phyloP scores from a whole-genome alignment of 2,329 filamentous ascomycete species.

The Pleurostoma richardsiae region DNA sequence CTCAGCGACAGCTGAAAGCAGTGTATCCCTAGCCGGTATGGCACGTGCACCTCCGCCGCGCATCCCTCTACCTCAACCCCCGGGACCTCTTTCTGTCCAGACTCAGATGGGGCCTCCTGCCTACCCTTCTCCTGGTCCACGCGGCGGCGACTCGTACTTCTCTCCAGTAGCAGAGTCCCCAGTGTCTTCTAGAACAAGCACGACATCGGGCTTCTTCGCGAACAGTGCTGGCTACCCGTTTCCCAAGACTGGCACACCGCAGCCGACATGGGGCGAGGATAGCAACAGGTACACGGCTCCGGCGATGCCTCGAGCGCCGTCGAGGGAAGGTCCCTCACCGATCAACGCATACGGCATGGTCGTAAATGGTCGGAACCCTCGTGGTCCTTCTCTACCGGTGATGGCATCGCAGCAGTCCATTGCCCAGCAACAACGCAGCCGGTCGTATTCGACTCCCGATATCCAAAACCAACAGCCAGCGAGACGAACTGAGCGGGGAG shows the following conservation, averaged over 20 bases:
- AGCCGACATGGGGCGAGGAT: constrained; percentile 66
- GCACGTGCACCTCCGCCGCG: constrained; percentile 61
- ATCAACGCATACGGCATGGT: constrained; percentile 55
- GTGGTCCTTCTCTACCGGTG: constrained; percentile 75
- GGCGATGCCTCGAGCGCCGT: constrained; percentile 75
- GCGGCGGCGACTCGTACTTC: constrained; percentile 82
- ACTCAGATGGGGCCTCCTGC: constrained; percentile 36
- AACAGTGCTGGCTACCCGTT: constrained; percentile 55
- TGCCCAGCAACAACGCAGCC: constrained; percentile 65
- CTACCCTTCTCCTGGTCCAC: constrained; percentile 54
- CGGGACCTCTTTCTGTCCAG: constrained; percentile 63
- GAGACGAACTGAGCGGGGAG: constrained; percentile 42
- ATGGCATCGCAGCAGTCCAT: constrained; percentile 51
- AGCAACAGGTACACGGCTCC: constrained; percentile 84
- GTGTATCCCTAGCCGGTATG: constrained; percentile 51
- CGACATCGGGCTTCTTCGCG: constrained; percentile 67
- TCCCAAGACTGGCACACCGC: constrained; percentile 66
- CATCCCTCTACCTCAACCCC: constrained; percentile 61
- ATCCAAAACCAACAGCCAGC: constrained; percentile 69
- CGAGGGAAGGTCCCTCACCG: constrained; percentile 66
- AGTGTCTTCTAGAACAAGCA: constrained; percentile 69
- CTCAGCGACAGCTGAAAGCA: constrained; percentile 70
- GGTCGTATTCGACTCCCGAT: constrained; percentile 93
- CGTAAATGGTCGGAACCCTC: constrained; percentile 55
- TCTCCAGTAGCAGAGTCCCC: constrained; percentile 81